These are phyloP conservation scores for Mariannaea sp. DNA, from an alignment of 2,329 filamentous ascomycete genomes.

Conservation along the genomic window DNA sequence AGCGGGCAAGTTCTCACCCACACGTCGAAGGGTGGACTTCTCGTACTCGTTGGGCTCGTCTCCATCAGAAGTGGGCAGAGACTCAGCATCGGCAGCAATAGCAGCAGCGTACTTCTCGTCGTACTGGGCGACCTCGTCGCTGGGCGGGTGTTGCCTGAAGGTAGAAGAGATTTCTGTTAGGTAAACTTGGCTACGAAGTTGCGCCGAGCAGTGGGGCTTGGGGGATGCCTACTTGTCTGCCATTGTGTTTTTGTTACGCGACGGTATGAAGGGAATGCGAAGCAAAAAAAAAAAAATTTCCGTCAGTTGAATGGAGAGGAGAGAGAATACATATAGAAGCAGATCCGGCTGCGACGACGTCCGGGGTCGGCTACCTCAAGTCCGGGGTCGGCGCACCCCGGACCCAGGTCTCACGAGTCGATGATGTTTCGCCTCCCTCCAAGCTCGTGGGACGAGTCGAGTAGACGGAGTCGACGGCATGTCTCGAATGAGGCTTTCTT, in stretches of 20 bases:
- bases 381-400: background rate
- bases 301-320: background rate
- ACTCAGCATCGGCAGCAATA: constrained; percentile 33
- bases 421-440: background rate
- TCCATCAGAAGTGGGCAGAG: constrained; percentile 48
- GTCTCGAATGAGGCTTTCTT: background rate
- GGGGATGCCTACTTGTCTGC: constrained; percentile 37
- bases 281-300: background rate
- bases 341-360: background rate
- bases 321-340: background rate
- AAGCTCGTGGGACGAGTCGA: background rate
- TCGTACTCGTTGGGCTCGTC: constrained; percentile 59
- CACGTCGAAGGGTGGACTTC: constrained; percentile 53
- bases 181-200: constrained; percentile 16
- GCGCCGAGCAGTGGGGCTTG: background rate
- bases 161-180: too few species aligned
- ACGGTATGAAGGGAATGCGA: constrained; percentile 17
- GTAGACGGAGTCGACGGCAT: background rate
- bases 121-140: too few species aligned
- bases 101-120: constrained; percentile 29
- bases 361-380: background rate
- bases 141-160: too few species aligned
- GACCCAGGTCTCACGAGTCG: background rate
- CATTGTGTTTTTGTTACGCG: constrained; percentile 44
- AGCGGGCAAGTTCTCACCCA: constrained; percentile 59